Base-by-base conservation (phyloP, 306 rosid species). In the Corylus avellana region DNA sequence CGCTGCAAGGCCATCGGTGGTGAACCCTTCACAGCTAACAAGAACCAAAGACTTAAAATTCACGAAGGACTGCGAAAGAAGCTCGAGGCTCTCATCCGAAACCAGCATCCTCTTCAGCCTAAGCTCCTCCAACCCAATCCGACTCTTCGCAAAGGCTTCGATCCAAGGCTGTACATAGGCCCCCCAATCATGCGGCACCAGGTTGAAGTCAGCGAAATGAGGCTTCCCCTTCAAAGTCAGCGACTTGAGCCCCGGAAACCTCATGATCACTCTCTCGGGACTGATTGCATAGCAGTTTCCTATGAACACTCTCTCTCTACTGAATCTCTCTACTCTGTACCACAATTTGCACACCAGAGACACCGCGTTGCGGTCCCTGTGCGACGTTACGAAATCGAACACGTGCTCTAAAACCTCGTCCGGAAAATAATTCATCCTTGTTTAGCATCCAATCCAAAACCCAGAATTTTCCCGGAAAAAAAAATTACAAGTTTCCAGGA, bases 191-290 rank as follows among this genome's bases (percentile, higher is more conserved):
- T 83, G 64, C 27, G 97, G 98, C 25, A 95, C 97, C 92, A 92
- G 77, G 88, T 90, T 92, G 86, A 95, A 95, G 87, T 95, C 98
- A 0, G 98, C 97, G 73, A 95, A 95, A 90, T 91, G 99, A 77
- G 99, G 99, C 55, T 91, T 95, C 12, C 99, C 99, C 68, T 95
- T 95, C 80, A 95, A 78, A 82, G 96, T 91, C 11, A 95, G 76
- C 27, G 97, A 85, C 69, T 84, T 92, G 0, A 95, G 70, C 42
- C 80, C 86, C 2, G 93, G 97, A 74, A 95, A 95, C 80, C 97
- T 89, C 16, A 55, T 76, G 62, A 93, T 76, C 80, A 93, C 73
- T 85, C 92, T 91, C 87, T 88, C 94, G 5, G 99, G 93, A 74
- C 85, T 82, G 64, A 93, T 89, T 3, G 98, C 91, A 72, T 91